Evolutionary conservation across 2,329 filamentous ascomycete genomes (phyloP).

Genomic region (Lasiodiplodia hormozganensis): DNA sequence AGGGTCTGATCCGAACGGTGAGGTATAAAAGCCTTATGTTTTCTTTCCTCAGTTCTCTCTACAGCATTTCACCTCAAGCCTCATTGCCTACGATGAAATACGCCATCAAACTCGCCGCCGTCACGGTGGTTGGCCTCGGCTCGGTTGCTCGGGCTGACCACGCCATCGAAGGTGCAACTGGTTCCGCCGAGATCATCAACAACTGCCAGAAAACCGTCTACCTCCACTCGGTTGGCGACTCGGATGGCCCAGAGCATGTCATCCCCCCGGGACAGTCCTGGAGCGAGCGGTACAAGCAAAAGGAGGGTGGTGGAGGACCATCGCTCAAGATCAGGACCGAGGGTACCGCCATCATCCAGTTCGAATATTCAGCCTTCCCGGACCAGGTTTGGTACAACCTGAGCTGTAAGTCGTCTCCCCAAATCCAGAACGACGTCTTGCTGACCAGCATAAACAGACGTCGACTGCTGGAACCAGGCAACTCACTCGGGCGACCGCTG

Average conservation of each 20-base stretch:
- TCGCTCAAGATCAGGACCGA: constrained; percentile 2
- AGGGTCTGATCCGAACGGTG: no score
- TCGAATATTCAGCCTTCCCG: neutral
- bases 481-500: neutral
- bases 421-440: no score
- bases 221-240: constrained; percentile 5
- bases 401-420: constrained; percentile 1
- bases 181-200: neutral
- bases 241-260: neutral
- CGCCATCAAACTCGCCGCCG: neutral
- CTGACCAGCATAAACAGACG: neutral
- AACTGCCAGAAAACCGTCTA: neutral
- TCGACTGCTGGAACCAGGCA: constrained; percentile 13
- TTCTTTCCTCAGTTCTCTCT: neutral
- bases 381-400: neutral
- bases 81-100: neutral
- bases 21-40: neutral
- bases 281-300: neutral
- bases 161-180: neutral
- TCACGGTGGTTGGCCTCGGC: neutral
- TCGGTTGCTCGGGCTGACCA: neutral
- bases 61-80: no score
- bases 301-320: neutral
- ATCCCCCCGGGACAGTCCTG: neutral
- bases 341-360: neutral